phyloP scores from a whole-genome alignment of 768 basidiomycete genomes.

The Russula griseocarnosa region DNA sequence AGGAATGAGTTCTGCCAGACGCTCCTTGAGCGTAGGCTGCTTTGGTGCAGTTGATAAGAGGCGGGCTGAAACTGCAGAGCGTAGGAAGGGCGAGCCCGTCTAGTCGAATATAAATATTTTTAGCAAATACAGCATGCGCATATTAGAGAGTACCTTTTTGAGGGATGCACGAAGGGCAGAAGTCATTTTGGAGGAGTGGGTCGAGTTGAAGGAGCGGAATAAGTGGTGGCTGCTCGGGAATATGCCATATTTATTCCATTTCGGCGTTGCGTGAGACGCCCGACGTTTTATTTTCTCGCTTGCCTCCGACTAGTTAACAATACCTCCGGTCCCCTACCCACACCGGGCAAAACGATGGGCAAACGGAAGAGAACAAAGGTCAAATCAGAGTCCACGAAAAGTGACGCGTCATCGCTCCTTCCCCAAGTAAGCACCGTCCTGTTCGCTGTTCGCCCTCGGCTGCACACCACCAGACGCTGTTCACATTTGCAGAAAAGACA shows the following conservation, averaged over 20 bases:
- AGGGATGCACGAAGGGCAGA: slow-evolving; percentile 36
- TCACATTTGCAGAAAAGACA: slow-evolving; percentile 61
- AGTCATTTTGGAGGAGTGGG: slow-evolving; percentile 29
- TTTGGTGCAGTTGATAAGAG: slow-evolving; percentile 64
- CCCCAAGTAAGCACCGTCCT: slow-evolving; percentile 33
- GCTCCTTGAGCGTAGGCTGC: slow-evolving; percentile 81
- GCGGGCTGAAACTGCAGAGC: slow-evolving; percentile 49
- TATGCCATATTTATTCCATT: not conserved
- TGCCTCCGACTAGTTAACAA: slow-evolving; percentile 18
- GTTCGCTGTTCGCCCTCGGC: slow-evolving; percentile 10
- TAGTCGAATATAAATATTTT: slow-evolving; percentile 11
- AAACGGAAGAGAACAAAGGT: slow-evolving; percentile 33
- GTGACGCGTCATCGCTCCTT: slow-evolving; percentile 30
- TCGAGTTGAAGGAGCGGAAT: not conserved
- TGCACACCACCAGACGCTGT: not conserved
- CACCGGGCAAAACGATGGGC: slow-evolving; percentile 28
- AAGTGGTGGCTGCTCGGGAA: not conserved
- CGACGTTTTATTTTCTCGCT: not conserved
- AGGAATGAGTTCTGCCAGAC: slow-evolving; percentile 91
- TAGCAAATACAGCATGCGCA: slow-evolving; percentile 25
- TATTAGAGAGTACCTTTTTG: slow-evolving; percentile 35
- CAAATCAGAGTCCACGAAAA: slow-evolving; percentile 15
- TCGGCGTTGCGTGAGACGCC: not conserved
- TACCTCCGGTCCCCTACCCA: slow-evolving; percentile 5
- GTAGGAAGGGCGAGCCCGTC: slow-evolving; percentile 48